Base-by-base conservation (phyloP, 2,329 filamentous ascomycete genomes). In the Penicillium frequentans region DNA sequence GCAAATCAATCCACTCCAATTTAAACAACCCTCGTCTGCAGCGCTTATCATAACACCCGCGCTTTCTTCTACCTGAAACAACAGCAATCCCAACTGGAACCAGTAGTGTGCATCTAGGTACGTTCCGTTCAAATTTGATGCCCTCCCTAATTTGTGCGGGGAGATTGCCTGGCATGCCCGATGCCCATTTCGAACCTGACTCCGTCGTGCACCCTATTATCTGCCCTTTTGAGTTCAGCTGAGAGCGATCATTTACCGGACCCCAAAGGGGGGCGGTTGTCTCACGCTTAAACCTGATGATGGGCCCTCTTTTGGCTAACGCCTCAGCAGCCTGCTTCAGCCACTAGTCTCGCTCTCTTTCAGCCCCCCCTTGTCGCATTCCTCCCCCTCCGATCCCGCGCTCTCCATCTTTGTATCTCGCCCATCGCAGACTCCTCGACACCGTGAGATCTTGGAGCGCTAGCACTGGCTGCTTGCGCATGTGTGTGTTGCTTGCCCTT, bases 31-130 rank as follows among this genome's bases (percentile, higher is more conserved):
- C 39, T 64, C 58, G 55, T 49, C 55, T 55, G 56, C 54, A 59
- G 60, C 64, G 64, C 60, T 64, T 64, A 56, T 59, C 54, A 57
- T 54, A 61, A 62, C 62, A 64, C 54, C 57, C 63, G 63, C 63
- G 62, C 55, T 47, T 52, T 50, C 45, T 49, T 64, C 37, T 62
- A 61, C 45, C 51, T 66, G 64, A 66, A 65, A 66, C 60, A 21
- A 19, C 44, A 14, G 21, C 46, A 33, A 43, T 35, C 21, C 46
- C 2, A n/a, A 33, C 49, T 44, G 43, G 23, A 37, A 31, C 27
- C 35, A 51, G 27, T 19, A 19, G 29, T 35, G 46, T 49, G 42
- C 50, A 46, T 13, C 29, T 35, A 24, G 50, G 50, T 53, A 53
- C 29, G 50, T 53, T 26, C 21, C 23, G 13, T 37, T 37, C 33